Conservation (phyloP, 306 rosid species). For the Cicer judaicum region DNA sequence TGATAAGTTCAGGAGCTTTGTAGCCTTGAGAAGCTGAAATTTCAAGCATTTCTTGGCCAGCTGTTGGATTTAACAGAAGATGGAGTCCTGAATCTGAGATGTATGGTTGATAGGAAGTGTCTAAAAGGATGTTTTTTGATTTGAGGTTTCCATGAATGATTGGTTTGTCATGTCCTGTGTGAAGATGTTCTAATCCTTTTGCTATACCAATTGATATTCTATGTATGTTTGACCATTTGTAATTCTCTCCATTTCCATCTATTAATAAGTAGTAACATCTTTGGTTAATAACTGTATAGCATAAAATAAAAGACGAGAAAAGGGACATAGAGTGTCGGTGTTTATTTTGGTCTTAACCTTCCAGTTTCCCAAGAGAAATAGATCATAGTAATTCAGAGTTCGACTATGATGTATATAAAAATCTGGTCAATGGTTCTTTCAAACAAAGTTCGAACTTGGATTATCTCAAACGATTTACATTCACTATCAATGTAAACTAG, state of each 20-base stretch:
- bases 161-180: constrained; percentile 66
- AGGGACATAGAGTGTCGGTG: no score
- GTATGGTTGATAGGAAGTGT: constrained; percentile 59
- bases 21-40: constrained; percentile 77
- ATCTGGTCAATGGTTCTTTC: no score
- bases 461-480: no score
- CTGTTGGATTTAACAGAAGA: constrained; percentile 78
- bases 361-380: no score
- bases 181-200: constrained; percentile 84
- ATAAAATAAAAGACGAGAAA: no score
- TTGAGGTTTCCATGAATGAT: constrained; percentile 87
- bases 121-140: constrained; percentile 80
- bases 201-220: constrained; percentile 74
- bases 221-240: constrained; percentile 70
- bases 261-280: constrained; percentile 44
- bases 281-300: constrained; percentile 28
- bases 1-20: constrained; percentile 87
- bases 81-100: constrained; percentile 79
- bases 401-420: no score
- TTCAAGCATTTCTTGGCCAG: constrained; percentile 89
- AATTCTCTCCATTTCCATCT: constrained; percentile 68
- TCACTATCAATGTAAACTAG: no score
- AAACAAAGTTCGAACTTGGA: no score
- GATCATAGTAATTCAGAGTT: no score
- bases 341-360: no score